These are phyloP conservation scores for Nematocida ironsii DNA, from an alignment of 371 early-diverging fungal genomes.

Conservation along the genomic window DNA sequence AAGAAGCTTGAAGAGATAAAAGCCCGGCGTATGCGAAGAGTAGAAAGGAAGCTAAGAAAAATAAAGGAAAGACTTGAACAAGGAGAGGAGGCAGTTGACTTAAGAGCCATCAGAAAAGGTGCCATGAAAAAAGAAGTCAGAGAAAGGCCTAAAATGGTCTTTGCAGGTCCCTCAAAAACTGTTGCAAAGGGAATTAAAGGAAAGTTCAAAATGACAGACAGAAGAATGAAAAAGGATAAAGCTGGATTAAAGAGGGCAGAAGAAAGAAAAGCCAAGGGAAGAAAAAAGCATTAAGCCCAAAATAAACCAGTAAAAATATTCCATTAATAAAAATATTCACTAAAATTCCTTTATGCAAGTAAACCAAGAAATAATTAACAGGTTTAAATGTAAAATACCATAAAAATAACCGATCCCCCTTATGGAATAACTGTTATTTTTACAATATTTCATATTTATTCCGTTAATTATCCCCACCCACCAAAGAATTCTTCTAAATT, in stretches of 20 bases:
- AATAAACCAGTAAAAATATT: background rate
- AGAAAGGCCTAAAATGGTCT: conserved; percentile 63
- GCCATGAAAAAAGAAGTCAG: conserved; percentile 61
- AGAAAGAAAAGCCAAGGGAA: conserved; percentile 32
- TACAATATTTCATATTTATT: too few species aligned
- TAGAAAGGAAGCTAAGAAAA: conserved; percentile 61
- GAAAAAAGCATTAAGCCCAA: conserved; percentile 4
- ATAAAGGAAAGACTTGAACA: conserved; percentile 60
- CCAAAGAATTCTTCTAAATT: too few species aligned
- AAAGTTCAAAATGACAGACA: conserved; percentile 65
- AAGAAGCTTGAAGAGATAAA: conserved; percentile 67
- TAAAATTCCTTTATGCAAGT: too few species aligned
- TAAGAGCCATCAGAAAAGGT: conserved; percentile 62
- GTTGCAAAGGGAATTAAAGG: conserved; percentile 65
- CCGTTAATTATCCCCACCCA: too few species aligned
- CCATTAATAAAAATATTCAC: too few species aligned
- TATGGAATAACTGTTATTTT: too few species aligned
- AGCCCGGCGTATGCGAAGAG: conserved; percentile 60
- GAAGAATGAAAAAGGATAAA: conserved; percentile 70
- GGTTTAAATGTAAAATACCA: too few species aligned
- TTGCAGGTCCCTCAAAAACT: conserved; percentile 57
- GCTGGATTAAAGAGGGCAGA: conserved; percentile 50
- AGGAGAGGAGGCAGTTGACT: conserved; percentile 66
- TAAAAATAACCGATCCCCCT: too few species aligned
- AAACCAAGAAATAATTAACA: too few species aligned